phyloP scores from a whole-genome alignment of 73 alveolate species.

The Breviolum minutum region DNA sequence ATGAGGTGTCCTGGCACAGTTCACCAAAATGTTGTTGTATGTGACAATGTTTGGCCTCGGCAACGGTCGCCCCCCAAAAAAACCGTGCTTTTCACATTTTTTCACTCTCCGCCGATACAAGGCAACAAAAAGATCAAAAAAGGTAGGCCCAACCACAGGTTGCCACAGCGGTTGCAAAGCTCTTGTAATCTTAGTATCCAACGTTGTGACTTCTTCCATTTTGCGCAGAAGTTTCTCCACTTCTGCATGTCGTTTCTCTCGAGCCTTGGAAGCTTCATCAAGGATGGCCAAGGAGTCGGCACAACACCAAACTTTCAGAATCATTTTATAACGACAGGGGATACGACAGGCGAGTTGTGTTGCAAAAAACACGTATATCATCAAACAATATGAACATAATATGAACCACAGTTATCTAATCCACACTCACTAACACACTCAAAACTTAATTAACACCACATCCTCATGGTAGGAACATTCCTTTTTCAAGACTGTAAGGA shows the following conservation, averaged over 20 bases:
- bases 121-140: no score
- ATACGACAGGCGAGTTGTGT: background rate
- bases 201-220: background rate
- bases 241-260: background rate
- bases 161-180: background rate
- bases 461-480: no score
- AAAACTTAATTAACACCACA: no score
- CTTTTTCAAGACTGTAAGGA: no score
- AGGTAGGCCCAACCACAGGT: background rate
- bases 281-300: background rate
- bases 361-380: background rate
- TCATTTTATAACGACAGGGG: background rate
- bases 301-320: background rate
- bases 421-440: no score
- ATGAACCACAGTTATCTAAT: no score
- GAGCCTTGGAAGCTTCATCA: background rate
- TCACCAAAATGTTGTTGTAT: slow-evolving; percentile 32
- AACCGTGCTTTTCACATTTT: no score
- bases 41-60: slow-evolving; percentile 13
- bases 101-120: no score
- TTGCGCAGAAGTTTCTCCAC: background rate
- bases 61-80: no score
- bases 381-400: no score
- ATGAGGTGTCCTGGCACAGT: slow-evolving; percentile 21
- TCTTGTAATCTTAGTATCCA: background rate